Conservation (phyloP, 176 grass and related monocot genomes). For the Alopecurus myosuroides region DNA sequence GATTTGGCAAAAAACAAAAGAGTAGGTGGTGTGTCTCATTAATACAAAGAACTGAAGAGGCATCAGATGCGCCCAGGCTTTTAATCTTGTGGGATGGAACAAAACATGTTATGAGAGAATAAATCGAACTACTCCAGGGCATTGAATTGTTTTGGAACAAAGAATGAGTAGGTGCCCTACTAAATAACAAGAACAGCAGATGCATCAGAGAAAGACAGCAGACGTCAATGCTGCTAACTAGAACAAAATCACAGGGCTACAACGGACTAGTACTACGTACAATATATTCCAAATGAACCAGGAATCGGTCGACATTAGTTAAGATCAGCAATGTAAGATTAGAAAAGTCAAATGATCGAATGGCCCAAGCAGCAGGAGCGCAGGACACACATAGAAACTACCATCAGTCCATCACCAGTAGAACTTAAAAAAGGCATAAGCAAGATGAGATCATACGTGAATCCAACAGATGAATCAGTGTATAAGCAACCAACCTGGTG, state of each 20-base stretch:
- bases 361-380: background rate
- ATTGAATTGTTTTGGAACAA: constrained; percentile 3
- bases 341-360: constrained; percentile 13
- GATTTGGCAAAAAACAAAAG: background rate
- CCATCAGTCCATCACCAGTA: background rate
- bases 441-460: background rate
- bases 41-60: constrained; percentile 9
- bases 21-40: background rate
- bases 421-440: background rate
- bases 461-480: background rate
- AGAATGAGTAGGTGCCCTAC: background rate
- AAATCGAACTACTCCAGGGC: background rate
- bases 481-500: constrained; percentile 64
- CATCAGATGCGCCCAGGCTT: background rate
- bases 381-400: background rate
- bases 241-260: background rate
- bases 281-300: background rate
- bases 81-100: background rate
- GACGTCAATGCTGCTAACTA: constrained; percentile 20
- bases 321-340: background rate
- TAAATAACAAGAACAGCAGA: constrained; percentile 24
- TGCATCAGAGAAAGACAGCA: background rate
- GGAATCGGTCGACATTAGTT: background rate
- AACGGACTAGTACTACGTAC: background rate
- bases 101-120: background rate